Evolutionary conservation across 2,329 filamentous ascomycete genomes (phyloP), one percentile per base, ranked within the genome.

Genomic region (Scleromitrula shiraiana): DNA sequence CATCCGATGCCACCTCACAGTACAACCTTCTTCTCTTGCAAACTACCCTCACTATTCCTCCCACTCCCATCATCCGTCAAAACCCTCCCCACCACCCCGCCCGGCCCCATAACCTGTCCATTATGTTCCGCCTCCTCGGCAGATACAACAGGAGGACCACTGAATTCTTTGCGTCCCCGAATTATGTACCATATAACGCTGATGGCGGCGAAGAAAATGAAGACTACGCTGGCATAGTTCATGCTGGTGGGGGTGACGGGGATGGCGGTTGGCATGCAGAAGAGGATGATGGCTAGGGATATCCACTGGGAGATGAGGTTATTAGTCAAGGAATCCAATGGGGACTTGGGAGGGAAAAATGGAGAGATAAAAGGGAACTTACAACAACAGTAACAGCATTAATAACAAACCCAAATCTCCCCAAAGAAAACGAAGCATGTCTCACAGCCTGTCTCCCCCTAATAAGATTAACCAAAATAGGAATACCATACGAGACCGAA

Each of bases 401-500:
- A 63, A 88, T 83, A 5, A 71, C 61, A 59, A 74, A 78, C 0
- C 86, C 86, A 54, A 87, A 82, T 38, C 67, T 73, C 4, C 85
- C 85, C 0, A 90, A 75, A 0, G 82, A 82, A 62, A 77, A 90
- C 0, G 76, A 73, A 0, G 83, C 85, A 56, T 80, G 67, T 42
- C 72, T 70, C n/a, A 89, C 77, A 29, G 78, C 74, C 44, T 76
- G 72, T n/a, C 86, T 76, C 8, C 80, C 74, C 14, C 82, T 77
- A 1, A 88, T 57, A 3, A 90, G 67, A 9, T 75, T 83, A 50
- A 90, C 81, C 9, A 88, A 67, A 46, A 90, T 87, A 0, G 86
- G 86, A 14, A 88, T 73, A 12, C 82, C 84, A 63, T 90, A 90
- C 0, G 83, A 87, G 4, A 81, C 80, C 0, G 80, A 83, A 0